These are phyloP conservation scores for Fraxinus paxiana DNA, from an alignment of 305 asterid genomes.

Conservation along the genomic window DNA sequence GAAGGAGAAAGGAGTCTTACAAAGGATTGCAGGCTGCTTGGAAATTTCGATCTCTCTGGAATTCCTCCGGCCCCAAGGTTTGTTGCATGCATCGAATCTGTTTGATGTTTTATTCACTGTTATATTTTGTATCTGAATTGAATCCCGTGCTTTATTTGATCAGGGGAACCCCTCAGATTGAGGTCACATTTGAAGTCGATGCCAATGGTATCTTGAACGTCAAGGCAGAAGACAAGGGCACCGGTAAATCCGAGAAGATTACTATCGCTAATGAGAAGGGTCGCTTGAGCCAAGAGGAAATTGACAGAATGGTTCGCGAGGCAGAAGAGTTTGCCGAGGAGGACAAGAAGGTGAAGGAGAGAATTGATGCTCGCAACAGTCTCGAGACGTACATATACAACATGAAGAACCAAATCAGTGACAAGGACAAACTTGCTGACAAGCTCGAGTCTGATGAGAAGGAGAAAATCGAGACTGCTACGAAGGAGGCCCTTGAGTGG, in stretches of 20 bases:
- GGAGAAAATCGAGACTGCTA: constrained; percentile 52
- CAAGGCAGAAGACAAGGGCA: constrained; percentile 12
- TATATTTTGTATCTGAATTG: background rate
- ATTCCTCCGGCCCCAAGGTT: constrained; percentile 95
- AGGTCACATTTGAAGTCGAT: constrained; percentile 8
- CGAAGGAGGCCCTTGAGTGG: constrained; percentile 54
- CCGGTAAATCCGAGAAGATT: constrained; percentile 54
- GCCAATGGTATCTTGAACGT: constrained; percentile 1
- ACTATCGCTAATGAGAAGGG: constrained; percentile 56
- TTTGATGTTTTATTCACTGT: background rate
- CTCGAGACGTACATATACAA: background rate
- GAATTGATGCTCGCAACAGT: constrained; percentile 8
- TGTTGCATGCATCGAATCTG: background rate
- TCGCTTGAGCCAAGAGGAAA: constrained; percentile 51
- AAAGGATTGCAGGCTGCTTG: constrained; percentile 86
- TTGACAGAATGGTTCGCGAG: constrained; percentile 50
- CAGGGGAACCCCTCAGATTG: constrained; percentile 8
- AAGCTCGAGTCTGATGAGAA: constrained; percentile 41
- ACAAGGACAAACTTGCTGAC: constrained; percentile 7
- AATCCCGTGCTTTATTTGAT: background rate
- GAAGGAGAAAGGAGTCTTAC: constrained; percentile 94
- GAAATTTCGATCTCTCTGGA: constrained; percentile 87
- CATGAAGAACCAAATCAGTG: constrained; percentile 6
- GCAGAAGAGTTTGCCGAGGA: constrained; percentile 58
- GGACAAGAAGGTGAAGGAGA: constrained; percentile 37